Percentiles rank a stretch among this genome's conserved stretches.
phyloP scores from a whole-genome alignment of 192 early-diverging fungal species.

The Coemansia nantahalensis region DNA sequence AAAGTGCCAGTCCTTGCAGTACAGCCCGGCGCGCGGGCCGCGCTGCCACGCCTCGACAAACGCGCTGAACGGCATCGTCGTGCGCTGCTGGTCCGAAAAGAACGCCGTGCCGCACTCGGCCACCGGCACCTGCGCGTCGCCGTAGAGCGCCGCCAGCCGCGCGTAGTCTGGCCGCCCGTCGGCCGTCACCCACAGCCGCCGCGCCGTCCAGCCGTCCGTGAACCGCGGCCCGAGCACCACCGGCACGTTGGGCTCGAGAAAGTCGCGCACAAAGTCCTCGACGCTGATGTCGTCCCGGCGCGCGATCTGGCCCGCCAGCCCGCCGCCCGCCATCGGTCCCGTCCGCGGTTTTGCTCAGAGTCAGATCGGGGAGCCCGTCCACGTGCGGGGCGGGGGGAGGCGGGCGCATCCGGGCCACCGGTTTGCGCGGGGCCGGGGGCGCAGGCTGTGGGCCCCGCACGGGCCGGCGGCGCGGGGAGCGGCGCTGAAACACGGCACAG shows the following conservation, averaged over 20 bases:
- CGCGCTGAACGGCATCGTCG: conserved; percentile 53
- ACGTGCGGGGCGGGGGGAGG: too few relatives aligned
- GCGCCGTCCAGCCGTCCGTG: conserved; percentile 53
- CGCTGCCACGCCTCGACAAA: conserved; percentile 57
- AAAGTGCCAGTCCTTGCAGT: conserved; percentile 78
- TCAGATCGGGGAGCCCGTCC: too few relatives aligned
- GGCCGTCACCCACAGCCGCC: conserved; percentile 55
- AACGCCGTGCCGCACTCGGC: conserved; percentile 59
- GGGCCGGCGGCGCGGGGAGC: too few relatives aligned
- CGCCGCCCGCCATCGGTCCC: too few relatives aligned
- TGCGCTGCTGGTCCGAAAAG: conserved; percentile 64
- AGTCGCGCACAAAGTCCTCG: conserved; percentile 32
- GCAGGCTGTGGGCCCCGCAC: too few relatives aligned
- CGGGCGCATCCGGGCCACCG: too few relatives aligned
- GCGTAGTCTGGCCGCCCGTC: conserved; percentile 20
- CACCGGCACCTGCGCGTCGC: conserved; percentile 53
- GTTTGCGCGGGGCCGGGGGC: too few relatives aligned
- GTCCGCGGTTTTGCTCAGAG: too few relatives aligned
- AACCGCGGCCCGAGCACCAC: conserved; percentile 21
- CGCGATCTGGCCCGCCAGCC: conserved; percentile 8
- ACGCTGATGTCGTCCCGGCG: conserved; percentile 26
- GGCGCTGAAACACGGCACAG: too few relatives aligned
- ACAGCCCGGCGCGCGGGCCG: conserved; percentile 19
- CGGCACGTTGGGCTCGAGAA: conserved; percentile 27
- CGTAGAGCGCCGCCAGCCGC: conserved; percentile 34